A percentile compares a stretch with the other conserved stretches of the same genome.
phyloP scores from a whole-genome alignment of 2,329 filamentous ascomycete species.

The Hypoxylon sp. region DNA sequence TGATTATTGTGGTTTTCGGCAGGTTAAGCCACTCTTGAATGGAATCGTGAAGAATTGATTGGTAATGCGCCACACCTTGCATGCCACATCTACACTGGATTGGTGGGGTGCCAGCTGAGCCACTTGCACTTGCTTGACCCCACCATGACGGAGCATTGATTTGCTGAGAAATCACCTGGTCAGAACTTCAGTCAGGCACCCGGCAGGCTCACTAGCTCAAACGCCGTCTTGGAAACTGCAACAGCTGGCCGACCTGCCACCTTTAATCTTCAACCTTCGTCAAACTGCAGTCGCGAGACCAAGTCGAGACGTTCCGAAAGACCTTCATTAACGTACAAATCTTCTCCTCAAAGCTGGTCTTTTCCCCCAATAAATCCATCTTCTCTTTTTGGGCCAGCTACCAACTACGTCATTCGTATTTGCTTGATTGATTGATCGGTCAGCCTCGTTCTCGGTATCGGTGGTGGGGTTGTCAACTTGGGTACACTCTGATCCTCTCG shows the following conservation, averaged over 20 bases:
- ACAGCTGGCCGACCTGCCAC: constrained; percentile 26
- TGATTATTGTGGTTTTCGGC: neutral
- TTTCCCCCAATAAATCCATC: constrained; percentile 4
- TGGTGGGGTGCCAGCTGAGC: neutral
- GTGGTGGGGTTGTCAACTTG: constrained; percentile 41
- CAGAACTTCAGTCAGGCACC: constrained; percentile 21
- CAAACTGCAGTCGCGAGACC: constrained; percentile 17
- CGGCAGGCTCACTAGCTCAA: constrained; percentile 20
- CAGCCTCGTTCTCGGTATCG: constrained; percentile 34
- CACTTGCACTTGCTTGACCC: constrained; percentile 18
- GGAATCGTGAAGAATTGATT: constrained; percentile 31
- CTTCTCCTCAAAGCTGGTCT: constrained; percentile 32
- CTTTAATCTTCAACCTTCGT: neutral
- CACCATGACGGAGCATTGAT: constrained; percentile 27
- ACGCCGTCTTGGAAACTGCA: constrained; percentile 18
- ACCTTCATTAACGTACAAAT: constrained; percentile 1
- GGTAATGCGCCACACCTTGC: constrained; percentile 23
- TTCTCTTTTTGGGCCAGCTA: constrained; percentile 17
- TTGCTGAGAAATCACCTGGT: constrained; percentile 40
- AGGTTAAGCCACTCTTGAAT: too few relatives aligned
- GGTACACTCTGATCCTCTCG: constrained; percentile 33
- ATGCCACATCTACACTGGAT: constrained; percentile 7
- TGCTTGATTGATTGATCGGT: constrained; percentile 27
- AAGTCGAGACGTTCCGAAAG: constrained; percentile 9
- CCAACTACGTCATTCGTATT: constrained; percentile 37